Evolutionary conservation across 2,329 filamentous ascomycete species (phyloP), one percentile per base, ranked within the genome.

Genomic region (Juglanconis oblonga): DNA sequence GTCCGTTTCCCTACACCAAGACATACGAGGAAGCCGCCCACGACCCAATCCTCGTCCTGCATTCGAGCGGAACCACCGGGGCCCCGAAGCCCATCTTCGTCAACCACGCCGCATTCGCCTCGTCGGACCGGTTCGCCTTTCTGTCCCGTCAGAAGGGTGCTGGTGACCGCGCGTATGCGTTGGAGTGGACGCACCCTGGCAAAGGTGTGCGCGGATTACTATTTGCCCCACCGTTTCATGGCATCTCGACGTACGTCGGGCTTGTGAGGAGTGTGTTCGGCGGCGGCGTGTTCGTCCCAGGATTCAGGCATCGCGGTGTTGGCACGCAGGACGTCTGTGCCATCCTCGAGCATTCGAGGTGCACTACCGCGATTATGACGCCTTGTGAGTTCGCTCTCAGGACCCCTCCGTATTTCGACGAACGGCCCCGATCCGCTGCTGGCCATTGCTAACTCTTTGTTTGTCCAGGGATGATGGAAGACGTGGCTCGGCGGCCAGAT

Each of bases 1-100:
- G 60, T 5, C 52, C 52, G 9, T 66, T 64, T 51, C 62, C 58
- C 13, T 67, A 64, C 38, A 59, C 57, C 35, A 67, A 66, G 49
- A 64, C 62, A 1, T 67, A 55, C 32, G 57, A 65, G 38, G 63
- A 67, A n/a, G 62, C 54, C 4, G 62, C 58, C 10, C n/a, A 55
- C 1, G 61, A 62, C 9, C 62, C 65, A n/a, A 32, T 54, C 14
- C 11, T 64, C 32, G 24, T 63, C 17, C 57, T 67, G n/a, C 65
- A 67, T 49, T 64, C 65, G 4, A 66, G 65, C 49, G 65, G 66
- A 17, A 67, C 65, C 14, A 66, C 65, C 10, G 66, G 62, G 10
- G 49, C 61, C 9, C 65, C 65, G 0, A 67, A 64, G 44, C 65
- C 64, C 6, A 4, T 67, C 24, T 24, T 55, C 13, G 31, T 48